phyloP scores from a whole-genome alignment of 768 basidiomycete genomes.

The Pholiota microspora region DNA sequence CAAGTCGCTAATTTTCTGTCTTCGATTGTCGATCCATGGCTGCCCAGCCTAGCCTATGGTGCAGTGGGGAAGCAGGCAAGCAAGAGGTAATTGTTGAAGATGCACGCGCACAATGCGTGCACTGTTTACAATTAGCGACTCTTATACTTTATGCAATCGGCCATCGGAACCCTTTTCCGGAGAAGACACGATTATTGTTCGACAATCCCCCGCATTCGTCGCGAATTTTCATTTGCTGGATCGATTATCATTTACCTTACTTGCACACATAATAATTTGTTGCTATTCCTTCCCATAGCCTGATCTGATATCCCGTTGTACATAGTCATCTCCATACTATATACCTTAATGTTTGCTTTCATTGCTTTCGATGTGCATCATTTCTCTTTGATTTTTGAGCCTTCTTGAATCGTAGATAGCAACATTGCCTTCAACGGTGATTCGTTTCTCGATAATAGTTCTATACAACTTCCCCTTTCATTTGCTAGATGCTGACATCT shows the following conservation, averaged over 20 bases:
- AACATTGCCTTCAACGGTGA: not conserved
- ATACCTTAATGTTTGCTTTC: not conserved
- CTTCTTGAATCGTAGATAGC: not conserved
- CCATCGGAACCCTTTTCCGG: not conserved
- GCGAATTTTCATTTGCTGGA: not conserved
- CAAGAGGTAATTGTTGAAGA: not conserved
- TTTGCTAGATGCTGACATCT: not conserved
- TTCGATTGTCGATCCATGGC: not conserved
- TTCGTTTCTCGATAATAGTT: not conserved
- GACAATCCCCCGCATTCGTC: constrained; percentile 5
- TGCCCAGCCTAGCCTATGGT: not conserved
- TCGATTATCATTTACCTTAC: not conserved
- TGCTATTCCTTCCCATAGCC: not conserved
- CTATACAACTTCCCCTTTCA: too few relatives aligned
- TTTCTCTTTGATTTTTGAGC: not conserved
- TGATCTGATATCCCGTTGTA: too few relatives aligned
- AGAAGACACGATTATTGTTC: not conserved
- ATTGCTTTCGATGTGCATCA: not conserved
- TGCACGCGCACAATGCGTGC: constrained; percentile 2
- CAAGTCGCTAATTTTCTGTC: constrained; percentile 17
- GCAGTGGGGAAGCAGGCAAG: not conserved
- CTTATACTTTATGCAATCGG: constrained; percentile 1
- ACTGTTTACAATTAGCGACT: not conserved
- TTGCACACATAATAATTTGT: not conserved
- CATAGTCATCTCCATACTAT: not conserved